phyloP scores from a whole-genome alignment of 441 rosid species.

The Jatropha podagrica region DNA sequence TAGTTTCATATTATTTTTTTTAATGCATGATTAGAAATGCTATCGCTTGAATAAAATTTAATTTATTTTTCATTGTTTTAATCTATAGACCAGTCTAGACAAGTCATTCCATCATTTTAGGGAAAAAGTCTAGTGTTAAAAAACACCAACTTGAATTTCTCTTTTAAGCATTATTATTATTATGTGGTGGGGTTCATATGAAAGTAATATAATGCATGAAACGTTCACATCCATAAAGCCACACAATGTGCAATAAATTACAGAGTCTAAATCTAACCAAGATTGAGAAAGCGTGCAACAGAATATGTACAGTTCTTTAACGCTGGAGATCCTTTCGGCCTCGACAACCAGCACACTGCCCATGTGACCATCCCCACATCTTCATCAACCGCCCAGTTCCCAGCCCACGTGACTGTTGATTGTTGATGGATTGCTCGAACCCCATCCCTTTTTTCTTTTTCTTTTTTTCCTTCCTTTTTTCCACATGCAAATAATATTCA shows the following conservation, averaged over 20 bases:
- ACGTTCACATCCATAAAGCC: background rate
- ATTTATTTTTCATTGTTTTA: too few species aligned
- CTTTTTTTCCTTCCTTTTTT: background rate
- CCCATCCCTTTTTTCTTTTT: too few species aligned
- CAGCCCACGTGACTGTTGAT: slow-evolving; percentile 24
- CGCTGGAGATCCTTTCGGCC: background rate
- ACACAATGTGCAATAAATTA: background rate
- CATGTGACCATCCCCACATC: slow-evolving; percentile 19
- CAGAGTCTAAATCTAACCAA: background rate
- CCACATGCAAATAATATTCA: background rate
- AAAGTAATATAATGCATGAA: background rate
- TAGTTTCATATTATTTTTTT: too few species aligned
- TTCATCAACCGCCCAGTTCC: background rate
- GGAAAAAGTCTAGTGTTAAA: too few species aligned
- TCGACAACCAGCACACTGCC: slow-evolving; percentile 18
- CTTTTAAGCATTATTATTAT: background rate
- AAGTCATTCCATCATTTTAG: too few species aligned
- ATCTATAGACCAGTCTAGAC: too few species aligned
- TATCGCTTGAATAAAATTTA: too few species aligned
- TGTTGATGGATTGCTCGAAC: background rate
- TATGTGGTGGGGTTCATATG: background rate
- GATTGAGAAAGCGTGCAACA: background rate
- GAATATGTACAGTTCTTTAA: background rate
- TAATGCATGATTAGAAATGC: too few species aligned
- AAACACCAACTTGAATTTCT: background rate